phyloP scores from a whole-genome alignment of 2,329 filamentous ascomycete species.

The Epichloe amarillans region DNA sequence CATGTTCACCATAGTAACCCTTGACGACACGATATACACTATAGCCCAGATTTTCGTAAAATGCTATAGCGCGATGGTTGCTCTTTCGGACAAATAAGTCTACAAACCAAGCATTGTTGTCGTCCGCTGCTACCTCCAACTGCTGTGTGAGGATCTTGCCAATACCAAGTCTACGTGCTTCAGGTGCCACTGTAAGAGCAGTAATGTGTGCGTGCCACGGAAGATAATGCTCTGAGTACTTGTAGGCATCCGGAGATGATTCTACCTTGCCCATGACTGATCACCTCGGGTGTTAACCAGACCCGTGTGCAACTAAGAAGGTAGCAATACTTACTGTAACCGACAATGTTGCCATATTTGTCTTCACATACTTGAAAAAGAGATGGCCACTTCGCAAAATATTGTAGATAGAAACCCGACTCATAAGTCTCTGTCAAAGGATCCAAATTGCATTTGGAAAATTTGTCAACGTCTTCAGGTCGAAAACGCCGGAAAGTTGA shows the following conservation, averaged over 20 bases:
- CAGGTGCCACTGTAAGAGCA: constrained; percentile 80
- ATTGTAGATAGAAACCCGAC: constrained; percentile 87
- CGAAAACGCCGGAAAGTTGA: constrained; percentile 76
- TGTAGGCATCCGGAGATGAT: constrained; percentile 62
- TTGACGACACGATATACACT: constrained; percentile 79
- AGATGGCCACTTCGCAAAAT: constrained; percentile 89
- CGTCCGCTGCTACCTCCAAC: constrained; percentile 71
- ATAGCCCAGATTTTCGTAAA: constrained; percentile 89
- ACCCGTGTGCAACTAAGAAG: neutral
- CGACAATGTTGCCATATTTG: constrained; percentile 74
- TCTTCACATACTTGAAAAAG: constrained; percentile 89
- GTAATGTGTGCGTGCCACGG: constrained; percentile 99
- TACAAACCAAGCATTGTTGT: constrained; percentile 82
- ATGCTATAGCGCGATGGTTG: constrained; percentile 72
- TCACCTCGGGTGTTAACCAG: constrained; percentile 14
- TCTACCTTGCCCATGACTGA: constrained; percentile 97
- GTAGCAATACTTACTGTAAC: constrained; percentile 57
- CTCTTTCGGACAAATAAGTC: constrained; percentile 86
- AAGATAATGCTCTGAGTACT: constrained; percentile 77
- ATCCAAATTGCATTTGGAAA: constrained; percentile 92
- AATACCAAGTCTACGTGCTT: constrained; percentile 73
- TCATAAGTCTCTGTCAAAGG: constrained; percentile 97
- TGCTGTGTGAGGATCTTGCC: constrained; percentile 71
- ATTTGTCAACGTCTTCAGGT: constrained; percentile 70
- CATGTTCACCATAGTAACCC: constrained; percentile 85